A percentile compares a stretch with the other conserved stretches of the same genome.
These are phyloP conservation scores for Annulohypoxylon truncatum DNA, from an alignment of 2,329 filamentous ascomycete genomes.

Conservation along the genomic window DNA sequence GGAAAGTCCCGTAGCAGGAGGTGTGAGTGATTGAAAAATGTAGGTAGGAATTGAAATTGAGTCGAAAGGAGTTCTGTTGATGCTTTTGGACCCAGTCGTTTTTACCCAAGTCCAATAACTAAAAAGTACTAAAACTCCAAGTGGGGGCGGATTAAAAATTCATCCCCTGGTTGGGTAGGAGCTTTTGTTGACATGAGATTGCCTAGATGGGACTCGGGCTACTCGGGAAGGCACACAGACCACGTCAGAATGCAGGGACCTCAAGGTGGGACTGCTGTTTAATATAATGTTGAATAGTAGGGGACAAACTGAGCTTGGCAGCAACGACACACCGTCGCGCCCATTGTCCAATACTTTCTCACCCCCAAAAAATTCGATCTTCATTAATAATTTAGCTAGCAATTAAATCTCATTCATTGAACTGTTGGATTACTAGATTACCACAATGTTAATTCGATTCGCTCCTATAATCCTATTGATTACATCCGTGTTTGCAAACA, in stretches of 20 bases:
- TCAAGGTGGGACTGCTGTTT: conserved; percentile 8
- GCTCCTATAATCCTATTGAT: conserved; percentile 30
- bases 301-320: conserved; percentile 19
- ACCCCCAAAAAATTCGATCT: conserved; percentile 16
- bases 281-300: neutral
- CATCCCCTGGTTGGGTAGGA: conserved; percentile 34
- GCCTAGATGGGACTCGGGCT: conserved; percentile 36
- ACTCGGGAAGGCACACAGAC: conserved; percentile 33
- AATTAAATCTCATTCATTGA: conserved; percentile 12
- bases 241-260: conserved; percentile 30
- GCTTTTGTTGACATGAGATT: conserved; percentile 38
- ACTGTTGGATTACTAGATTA: neutral
- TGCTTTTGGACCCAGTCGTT: conserved; percentile 42
- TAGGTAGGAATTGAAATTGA: conserved; percentile 39
- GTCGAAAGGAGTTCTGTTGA: conserved; percentile 45
- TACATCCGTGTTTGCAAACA: conserved; percentile 70
- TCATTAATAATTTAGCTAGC: conserved; percentile 20
- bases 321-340: conserved; percentile 2
- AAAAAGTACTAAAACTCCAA: conserved; percentile 28
- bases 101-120: conserved; percentile 33
- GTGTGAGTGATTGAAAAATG: conserved; percentile 34
- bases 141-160: conserved; percentile 46
- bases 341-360: conserved; percentile 30
- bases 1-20: conserved; percentile 28
- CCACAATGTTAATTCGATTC: conserved; percentile 39